Evolutionary conservation across 768 basidiomycete species (phyloP).

Genomic region (Kwoniella heveanensis): DNA sequence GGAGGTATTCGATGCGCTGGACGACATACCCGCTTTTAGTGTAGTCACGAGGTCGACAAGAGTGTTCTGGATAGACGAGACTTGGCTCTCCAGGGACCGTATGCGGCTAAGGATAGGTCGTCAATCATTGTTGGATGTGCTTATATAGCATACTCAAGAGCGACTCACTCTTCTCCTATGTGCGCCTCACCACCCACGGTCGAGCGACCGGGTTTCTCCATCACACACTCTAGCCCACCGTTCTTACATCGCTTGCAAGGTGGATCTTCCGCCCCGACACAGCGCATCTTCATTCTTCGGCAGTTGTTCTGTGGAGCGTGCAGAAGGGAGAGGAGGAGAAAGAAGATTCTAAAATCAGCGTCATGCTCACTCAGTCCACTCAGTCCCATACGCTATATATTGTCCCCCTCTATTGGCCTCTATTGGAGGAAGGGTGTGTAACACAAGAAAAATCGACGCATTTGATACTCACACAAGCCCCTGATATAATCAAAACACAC

Average conservation of each 20-base stretch:
- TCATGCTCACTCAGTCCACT: too few relatives aligned
- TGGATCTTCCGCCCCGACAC: slow-evolving; percentile 92
- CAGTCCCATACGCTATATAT: too few relatives aligned
- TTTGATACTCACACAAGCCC: slow-evolving; percentile 45
- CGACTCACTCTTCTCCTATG: slow-evolving; percentile 48
- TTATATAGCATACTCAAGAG: too few relatives aligned
- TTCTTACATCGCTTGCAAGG: slow-evolving; percentile 93
- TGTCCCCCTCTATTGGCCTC: too few relatives aligned
- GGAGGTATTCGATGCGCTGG: slow-evolving; percentile 17
- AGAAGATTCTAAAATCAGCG: not conserved
- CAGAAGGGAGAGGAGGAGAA: not conserved
- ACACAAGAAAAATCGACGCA: not conserved
- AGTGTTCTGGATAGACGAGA: slow-evolving; percentile 76
- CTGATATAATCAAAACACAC: slow-evolving; percentile 10
- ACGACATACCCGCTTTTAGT: slow-evolving; percentile 61
- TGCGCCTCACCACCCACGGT: slow-evolving; percentile 56
- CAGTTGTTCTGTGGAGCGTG: slow-evolving; percentile 74
- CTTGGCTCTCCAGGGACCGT: slow-evolving; percentile 81
- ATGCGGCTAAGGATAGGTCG: slow-evolving; percentile 67
- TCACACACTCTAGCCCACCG: slow-evolving; percentile 85
- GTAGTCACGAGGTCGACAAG: slow-evolving; percentile 78
- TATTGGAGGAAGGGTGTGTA: not conserved
- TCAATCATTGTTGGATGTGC: not conserved
- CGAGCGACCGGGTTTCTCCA: slow-evolving; percentile 77
- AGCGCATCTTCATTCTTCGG: slow-evolving; percentile 95